A percentile compares a stretch with the other conserved stretches of the same genome.
These are phyloP conservation scores for Neofusicoccum kwambonambiense DNA, from an alignment of 2,329 filamentous ascomycete species.

Conservation along the genomic window DNA sequence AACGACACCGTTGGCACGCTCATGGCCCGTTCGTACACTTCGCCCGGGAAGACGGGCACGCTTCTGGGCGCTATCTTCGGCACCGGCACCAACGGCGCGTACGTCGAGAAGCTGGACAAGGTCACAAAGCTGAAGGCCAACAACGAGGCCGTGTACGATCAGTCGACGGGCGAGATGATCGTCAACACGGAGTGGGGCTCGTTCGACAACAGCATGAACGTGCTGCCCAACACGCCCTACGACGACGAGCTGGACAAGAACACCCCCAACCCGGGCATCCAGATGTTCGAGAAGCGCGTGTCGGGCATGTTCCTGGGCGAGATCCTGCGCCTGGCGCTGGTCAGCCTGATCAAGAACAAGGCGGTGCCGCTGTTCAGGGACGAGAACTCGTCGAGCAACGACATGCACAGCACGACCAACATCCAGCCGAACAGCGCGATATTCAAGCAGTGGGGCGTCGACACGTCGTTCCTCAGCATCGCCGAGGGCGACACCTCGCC, in stretches of 20 bases:
- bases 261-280: constrained; percentile 87
- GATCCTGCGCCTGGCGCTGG: constrained; percentile 75
- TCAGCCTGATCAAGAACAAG: constrained; percentile 69
- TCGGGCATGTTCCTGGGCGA: constrained; percentile 98
- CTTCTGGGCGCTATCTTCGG: constrained; percentile 96
- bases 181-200: constrained; percentile 98
- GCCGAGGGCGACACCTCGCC: constrained; percentile 77
- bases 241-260: constrained; percentile 75
- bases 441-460: constrained; percentile 81
- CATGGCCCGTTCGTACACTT: constrained; percentile 96
- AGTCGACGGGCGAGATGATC: constrained; percentile 87
- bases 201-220: constrained; percentile 90
- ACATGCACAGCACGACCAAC: constrained; percentile 64
- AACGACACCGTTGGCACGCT: constrained; percentile 98
- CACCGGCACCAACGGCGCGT: constrained; percentile 95
- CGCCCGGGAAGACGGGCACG: constrained; percentile 80
- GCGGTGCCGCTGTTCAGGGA: constrained; percentile 72
- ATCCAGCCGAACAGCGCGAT: constrained; percentile 66
- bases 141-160: constrained; percentile 64
- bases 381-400: constrained; percentile 69
- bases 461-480: constrained; percentile 85
- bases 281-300: constrained; percentile 99
- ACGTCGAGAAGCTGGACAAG: constrained; percentile 85
- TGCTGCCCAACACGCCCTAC: constrained; percentile 82
- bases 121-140: constrained; percentile 69